Evolutionary conservation across 768 basidiomycete species (phyloP), one percentile per base, ranked within the genome.

Genomic region (Vishniacozyma victoriae): DNA sequence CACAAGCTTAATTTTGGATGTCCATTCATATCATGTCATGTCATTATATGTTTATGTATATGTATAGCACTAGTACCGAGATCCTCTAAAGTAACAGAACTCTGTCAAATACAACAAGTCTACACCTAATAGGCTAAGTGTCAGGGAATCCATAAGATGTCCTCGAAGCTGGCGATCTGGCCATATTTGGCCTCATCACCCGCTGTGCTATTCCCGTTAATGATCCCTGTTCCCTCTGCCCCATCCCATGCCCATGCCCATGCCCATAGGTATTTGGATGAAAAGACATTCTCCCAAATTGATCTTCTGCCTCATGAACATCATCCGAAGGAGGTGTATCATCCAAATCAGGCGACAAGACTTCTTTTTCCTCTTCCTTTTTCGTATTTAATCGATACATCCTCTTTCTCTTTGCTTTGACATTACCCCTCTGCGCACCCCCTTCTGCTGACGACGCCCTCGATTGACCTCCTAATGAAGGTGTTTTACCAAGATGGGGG

Each of bases 351-450:
- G 43, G 44, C 19, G 31, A 41, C 13, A 27, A 24, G 7, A 22
- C 7, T 44, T 16, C 36, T 40, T 23, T 20, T 22, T 35, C 43
- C 46, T 9, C 36, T 33, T 20, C 15, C 35, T 9, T 25, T 25
- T 48, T 44, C 29, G 26, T 46, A 41, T 83, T 80, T 18, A 88
- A 69, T 13, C 78, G 77, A 57, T 84, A 83, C 11, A 78, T 81
- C 36, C 90, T 78, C 65, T 87, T 90, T 50, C 90, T 74, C 57
- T 75, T 79, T 11, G 87, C 90, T 63, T 85, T 87, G 12, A 75
- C 80, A 75, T 46, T 53, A 46, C 13, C 38, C 50, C 15, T 12
- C 44, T 6, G 38, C 31, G 6, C 39, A 47, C 4, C 27, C 3
- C 41, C 42, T n/a, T 15, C 5, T 12, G 29, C 33, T 19, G 38